Base-by-base conservation (phyloP, 345 rosid genomes). In the Zanthoxylum bungeanum region DNA sequence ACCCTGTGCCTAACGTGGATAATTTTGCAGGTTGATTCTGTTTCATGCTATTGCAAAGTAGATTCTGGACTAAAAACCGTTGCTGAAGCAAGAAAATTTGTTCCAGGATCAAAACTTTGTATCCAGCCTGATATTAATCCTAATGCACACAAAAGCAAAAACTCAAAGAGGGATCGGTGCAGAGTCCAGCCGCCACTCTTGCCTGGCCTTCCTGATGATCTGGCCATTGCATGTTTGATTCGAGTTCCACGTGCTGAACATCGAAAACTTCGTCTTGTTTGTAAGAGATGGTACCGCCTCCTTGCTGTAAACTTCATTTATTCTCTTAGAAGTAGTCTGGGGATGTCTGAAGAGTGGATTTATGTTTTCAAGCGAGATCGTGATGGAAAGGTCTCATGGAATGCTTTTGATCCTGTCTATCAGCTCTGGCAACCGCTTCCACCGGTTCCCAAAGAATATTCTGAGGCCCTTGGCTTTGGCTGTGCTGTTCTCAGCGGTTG, bases 381-480 rank as follows among this genome's bases (percentile, higher is more conserved):
- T 2, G 97, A 93, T 70, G 95, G 98, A 73, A 86, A 86, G 83
- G 88, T 91, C 75, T 88, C 98, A 1, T 93, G 97, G 97, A 91
- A 88, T 79, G 89, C 94, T 1, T 93, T 90, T 69, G 98, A 93
- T 74, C 97, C 97, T 2, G 75, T 77, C 57, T 81, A 81, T 76
- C 97, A 93, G 77, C 81, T 87, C 5, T 89, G 95, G 89, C 98
- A 92, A 78, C 98, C 97, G 19, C 97, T 94, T 71, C 97, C 98
- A 37, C 98, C 97, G 1, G 93, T 94, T 73, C 98, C 98, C 0
- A 87, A 86, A 40, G 97, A 92, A 49, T 94, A 94, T 74, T 86
- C 98, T 3, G 98, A 85, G 73, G 97, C 93, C 56, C 84, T 92
- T 64, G 98, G 98, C 75, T 94, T 94, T 66, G 98, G 98, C 63